Conservation (phyloP, 1,284 basidiomycete species). For the Xerocomus nothofagi region DNA sequence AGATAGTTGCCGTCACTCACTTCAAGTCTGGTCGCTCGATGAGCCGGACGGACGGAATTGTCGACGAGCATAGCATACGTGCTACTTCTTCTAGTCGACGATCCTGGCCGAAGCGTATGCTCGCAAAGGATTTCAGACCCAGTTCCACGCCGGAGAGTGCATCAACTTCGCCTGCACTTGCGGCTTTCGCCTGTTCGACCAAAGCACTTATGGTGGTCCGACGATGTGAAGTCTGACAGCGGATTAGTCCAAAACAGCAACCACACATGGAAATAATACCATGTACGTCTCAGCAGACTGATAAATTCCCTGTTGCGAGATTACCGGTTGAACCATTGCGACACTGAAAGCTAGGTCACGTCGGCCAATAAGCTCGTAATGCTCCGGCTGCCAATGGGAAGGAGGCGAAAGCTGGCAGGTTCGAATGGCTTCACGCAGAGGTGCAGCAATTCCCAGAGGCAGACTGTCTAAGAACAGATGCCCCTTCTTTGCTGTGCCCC, state of each 20-base stretch:
- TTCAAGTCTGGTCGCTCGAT: constrained; percentile 71
- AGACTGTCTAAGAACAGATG: constrained; percentile 47
- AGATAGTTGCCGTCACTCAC: constrained; percentile 41
- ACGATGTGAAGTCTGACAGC: constrained; percentile 34
- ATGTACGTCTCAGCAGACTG: constrained; percentile 41
- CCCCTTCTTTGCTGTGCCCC: constrained; percentile 44
- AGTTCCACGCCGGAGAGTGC: constrained; percentile 68
- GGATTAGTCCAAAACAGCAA: constrained; percentile 28
- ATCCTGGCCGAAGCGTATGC: constrained; percentile 85
- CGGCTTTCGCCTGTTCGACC: constrained; percentile 48
- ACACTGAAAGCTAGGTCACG: constrained; percentile 67
- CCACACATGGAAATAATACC: constrained; percentile 38
- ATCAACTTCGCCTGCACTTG: constrained; percentile 54
- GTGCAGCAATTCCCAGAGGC: constrained; percentile 76
- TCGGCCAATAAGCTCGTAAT: constrained; percentile 77
- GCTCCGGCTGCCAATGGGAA: constrained; percentile 65
- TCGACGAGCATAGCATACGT: constrained; percentile 81
- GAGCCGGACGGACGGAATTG: constrained; percentile 62
- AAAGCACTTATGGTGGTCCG: constrained; percentile 54
- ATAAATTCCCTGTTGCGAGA: constrained; percentile 31
- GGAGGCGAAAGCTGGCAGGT: constrained; percentile 80
- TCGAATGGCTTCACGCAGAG: constrained; percentile 79
- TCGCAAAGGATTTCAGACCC: constrained; percentile 69
- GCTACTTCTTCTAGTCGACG: constrained; percentile 84
- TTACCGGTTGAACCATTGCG: constrained; percentile 32